These are phyloP conservation scores for Phytophthora brassicae DNA, from an alignment of 352 stramenopile genomes.

Conservation along the genomic window DNA sequence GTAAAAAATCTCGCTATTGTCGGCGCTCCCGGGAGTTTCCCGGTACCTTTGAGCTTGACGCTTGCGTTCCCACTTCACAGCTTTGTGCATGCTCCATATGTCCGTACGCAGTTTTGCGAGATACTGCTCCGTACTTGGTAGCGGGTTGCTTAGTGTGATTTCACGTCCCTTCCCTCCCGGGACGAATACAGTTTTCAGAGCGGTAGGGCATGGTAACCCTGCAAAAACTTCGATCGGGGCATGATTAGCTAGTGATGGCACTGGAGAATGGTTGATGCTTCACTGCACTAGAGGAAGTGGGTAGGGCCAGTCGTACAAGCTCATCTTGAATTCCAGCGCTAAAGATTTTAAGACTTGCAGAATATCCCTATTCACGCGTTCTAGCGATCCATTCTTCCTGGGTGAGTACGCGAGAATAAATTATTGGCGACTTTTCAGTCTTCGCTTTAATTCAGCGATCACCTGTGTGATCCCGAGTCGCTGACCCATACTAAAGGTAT, in stretches of 20 bases:
- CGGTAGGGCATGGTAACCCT: background rate
- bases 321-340: background rate
- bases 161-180: background rate
- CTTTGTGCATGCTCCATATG: background rate
- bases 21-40: too few relatives aligned
- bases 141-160: background rate
- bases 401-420: constrained; percentile 1
- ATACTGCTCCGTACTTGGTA: background rate
- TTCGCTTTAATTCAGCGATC: background rate
- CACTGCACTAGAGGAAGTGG: background rate
- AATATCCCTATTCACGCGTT: background rate
- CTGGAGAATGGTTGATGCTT: background rate
- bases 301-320: background rate
- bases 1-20: too few relatives aligned
- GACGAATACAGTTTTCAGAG: background rate
- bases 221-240: background rate
- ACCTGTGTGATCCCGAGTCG: background rate
- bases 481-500: background rate
- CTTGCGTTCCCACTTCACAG: background rate
- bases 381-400: background rate
- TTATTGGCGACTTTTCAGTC: background rate
- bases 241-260: background rate
- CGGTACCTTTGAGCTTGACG: background rate
- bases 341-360: background rate
- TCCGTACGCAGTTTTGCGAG: too few relatives aligned